Evolutionary conservation across 2,329 filamentous ascomycete genomes (phyloP), one percentile per base, ranked within the genome.

Genomic region (Furcasterigmium sp.): DNA sequence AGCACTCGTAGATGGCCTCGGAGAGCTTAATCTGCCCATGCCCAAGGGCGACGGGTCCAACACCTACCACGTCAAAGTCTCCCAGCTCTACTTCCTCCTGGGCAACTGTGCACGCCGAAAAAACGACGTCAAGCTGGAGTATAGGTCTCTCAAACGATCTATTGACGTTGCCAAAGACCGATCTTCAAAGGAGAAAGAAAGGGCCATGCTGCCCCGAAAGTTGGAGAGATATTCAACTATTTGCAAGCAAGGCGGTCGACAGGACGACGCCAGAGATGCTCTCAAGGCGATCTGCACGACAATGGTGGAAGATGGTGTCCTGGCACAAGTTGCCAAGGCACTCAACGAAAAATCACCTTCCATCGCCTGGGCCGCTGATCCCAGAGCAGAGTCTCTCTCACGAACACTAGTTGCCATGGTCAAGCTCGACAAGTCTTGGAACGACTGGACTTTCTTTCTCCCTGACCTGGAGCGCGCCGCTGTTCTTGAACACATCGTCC

Each of bases 81-180:
- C 85, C 0, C 83, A 85, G 52, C 70, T 86, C 3, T 87, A 87
- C 56, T 88, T 83, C 57, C 69, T 79, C 38, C 80, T 80, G 54
- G 63, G 76, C 15, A 62, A 64, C 4, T 10, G 10, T 11, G 20
- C 30, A 5, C 29, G 32, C n/a, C 39, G 39, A n/a, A 35, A 18
- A 7, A 49, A 59, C 1, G 64, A 67, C n/a, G 68, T 72, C 38
- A 50, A 56, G 6, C 59, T 65, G 15, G 67, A 75, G 2, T 59
- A 85, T 13, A 72, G 76, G 39, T 72, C 81, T 11, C 68, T 88
- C 39, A 76, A 75, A 44, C 74, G 78, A 43, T 85, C 84, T 1
- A 74, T 86, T 39, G 79, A 85, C 36, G 69, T 76, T 29, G 68
- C 87, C 25, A 75, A 76, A 51, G 63, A 73, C 35, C 72, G 78